A percentile compares a stretch with the other conserved stretches of the same genome.
Evolutionary conservation across 2,329 filamentous ascomycete species (phyloP).

Genomic region (Sporothrix curviconia): DNA sequence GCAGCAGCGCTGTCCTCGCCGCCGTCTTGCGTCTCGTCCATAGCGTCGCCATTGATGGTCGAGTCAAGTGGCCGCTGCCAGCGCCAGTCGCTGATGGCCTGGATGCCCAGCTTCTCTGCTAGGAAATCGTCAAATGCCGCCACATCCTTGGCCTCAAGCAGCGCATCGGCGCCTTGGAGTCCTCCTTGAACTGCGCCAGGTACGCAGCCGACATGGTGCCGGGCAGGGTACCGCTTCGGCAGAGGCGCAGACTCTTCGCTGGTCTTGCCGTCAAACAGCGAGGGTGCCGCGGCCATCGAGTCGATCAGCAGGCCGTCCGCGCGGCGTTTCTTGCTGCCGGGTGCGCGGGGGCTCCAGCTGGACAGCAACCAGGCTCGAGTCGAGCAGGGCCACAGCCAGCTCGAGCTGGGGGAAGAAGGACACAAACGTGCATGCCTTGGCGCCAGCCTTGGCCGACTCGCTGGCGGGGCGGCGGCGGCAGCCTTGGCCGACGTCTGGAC

Average conservation of each 20-base stretch:
- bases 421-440: constrained; percentile 38
- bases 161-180: constrained; percentile 42
- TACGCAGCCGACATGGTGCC: constrained; percentile 47
- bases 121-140: constrained; percentile 39
- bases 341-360: constrained; percentile 58
- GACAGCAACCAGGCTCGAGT: constrained; percentile 58
- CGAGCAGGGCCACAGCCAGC: constrained; percentile 58
- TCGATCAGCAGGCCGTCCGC: constrained; percentile 62
- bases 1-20: not conserved
- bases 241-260: not conserved
- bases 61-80: constrained; percentile 23
- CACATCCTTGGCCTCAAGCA: constrained; percentile 41
- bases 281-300: constrained; percentile 61
- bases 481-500: constrained; percentile 20
- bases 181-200: constrained; percentile 37
- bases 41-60: not conserved
- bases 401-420: constrained; percentile 61
- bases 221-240: constrained; percentile 31
- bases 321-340: constrained; percentile 48
- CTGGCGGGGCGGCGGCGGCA: too few species aligned
- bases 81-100: constrained; percentile 18
- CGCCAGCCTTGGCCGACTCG: constrained; percentile 27
- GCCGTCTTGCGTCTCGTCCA: constrained; percentile 19
- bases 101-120: constrained; percentile 40
- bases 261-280: not conserved